Base-by-base conservation (phyloP, 768 basidiomycete species). In the Rhodotorula graminis region DNA sequence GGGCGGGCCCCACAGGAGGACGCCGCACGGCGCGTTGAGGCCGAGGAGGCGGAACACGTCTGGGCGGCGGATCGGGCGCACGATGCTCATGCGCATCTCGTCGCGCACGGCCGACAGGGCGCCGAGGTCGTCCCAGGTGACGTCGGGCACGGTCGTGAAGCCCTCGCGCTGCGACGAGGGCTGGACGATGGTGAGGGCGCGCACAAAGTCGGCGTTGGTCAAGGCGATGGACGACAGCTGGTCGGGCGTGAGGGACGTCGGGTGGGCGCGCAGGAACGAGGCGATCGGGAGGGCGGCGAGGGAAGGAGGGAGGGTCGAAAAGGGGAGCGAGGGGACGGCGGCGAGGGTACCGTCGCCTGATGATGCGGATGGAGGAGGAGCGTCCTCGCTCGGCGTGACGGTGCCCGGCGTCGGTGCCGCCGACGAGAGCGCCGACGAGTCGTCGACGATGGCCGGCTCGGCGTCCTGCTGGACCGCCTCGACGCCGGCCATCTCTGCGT, bases 101-200 rank as follows among this genome's bases (percentile, higher is more conserved):
- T 95, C 91, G 25, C 96, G 84, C 6, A 88, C 90, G 3, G 82
- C 85, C 71, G 90, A 88, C n/a, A 98, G 84, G 4, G 95, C 96
- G 31, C 96, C 96, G 60, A 99, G 85, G 79, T 98, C 93, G 2
- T 88, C 84, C 95, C 96, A 99, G 0, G 90, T 90, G 3, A 97
- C 91, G 77, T 94, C 92, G 0, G 96, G 96, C 8, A 97, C 90
- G 0, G 96, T 98, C 11, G 96, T 90, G 77, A 99, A 99, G 8
- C 96, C 96, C 84, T 99, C 96, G 56, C 96, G 90, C 80, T 93
- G 93, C 12, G 95, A 92, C 0, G 94, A 96, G 1, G 95, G 96
- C 79, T 98, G 96, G 0, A 97, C 88, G 63, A 93, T 86, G 65
- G 87, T 85, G n/a, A 98, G 85, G 0, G 96, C 95, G 16, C 83